These are phyloP conservation scores for Dipsacomyces acuminosporus DNA, from an alignment of 371 early-diverging fungal species.

Conservation along the genomic window DNA sequence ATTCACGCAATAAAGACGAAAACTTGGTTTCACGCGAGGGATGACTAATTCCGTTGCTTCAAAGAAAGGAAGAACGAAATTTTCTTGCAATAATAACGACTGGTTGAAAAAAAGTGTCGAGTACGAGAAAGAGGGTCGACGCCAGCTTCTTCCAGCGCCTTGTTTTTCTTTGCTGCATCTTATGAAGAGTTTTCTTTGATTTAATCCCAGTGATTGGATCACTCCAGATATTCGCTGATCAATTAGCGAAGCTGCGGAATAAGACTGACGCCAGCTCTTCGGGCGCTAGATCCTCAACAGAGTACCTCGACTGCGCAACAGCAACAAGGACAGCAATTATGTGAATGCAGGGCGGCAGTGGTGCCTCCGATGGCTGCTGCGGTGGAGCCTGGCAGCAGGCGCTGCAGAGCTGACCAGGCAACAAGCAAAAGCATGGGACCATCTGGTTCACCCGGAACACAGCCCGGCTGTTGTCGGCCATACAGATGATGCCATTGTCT, in stretches of 20 bases:
- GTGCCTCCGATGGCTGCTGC: neutral
- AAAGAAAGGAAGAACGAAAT: too few relatives aligned
- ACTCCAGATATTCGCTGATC: too few relatives aligned
- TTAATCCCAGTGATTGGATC: too few relatives aligned
- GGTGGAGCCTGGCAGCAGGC: constrained; percentile 2
- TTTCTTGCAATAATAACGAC: too few relatives aligned
- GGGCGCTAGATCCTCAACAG: constrained; percentile 17
- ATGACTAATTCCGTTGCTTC: neutral
- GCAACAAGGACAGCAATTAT: constrained; percentile 32
- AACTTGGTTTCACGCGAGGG: constrained; percentile 4
- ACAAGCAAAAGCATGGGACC: constrained; percentile 32
- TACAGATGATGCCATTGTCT: constrained; percentile 34
- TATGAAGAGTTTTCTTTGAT: constrained; percentile 24
- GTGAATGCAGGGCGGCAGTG: constrained; percentile 23
- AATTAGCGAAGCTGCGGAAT: constrained; percentile 27
- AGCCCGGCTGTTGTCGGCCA: constrained; percentile 19
- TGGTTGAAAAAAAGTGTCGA: constrained; percentile 5
- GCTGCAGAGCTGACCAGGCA: constrained; percentile 36
- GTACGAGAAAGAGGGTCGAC: constrained; percentile 1
- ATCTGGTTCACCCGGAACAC: constrained; percentile 22
- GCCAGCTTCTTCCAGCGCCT: too few relatives aligned
- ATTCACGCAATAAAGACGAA: too few relatives aligned
- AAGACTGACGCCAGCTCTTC: constrained; percentile 23
- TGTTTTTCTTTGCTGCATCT: too few relatives aligned
- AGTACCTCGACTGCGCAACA: constrained; percentile 27